Evolutionary conservation across 2,329 filamentous ascomycete genomes (phyloP).

Genomic region (Elsinoe arachidis): DNA sequence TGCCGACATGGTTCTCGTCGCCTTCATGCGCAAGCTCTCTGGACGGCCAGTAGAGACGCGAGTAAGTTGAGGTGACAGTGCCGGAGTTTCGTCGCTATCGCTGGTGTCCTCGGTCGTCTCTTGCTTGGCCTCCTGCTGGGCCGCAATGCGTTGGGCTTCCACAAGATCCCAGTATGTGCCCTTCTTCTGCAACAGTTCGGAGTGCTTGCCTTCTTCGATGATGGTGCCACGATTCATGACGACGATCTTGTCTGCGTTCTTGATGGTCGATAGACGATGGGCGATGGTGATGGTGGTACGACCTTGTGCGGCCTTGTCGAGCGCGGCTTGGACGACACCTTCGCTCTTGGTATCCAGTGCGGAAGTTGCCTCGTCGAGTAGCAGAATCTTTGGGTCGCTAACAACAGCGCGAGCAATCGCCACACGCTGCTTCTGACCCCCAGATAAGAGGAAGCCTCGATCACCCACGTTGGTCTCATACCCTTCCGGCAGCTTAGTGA

Average conservation of each 20-base stretch:
- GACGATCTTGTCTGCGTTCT: constrained; percentile 88
- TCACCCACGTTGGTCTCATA: constrained; percentile 96
- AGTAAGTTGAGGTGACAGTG: constrained; percentile 15
- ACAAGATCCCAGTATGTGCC: constrained; percentile 79
- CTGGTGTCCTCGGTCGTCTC: constrained; percentile 22
- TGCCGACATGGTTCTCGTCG: constrained; percentile 45
- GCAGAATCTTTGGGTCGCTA: constrained; percentile 80
- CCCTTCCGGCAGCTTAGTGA: constrained; percentile 69
- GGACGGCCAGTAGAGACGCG: constrained; percentile 39
- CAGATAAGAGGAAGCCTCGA: constrained; percentile 82
- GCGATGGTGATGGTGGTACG: constrained; percentile 95
- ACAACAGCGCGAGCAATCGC: constrained; percentile 88
- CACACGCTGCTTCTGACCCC: constrained; percentile 94
- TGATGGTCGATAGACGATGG: constrained; percentile 90
- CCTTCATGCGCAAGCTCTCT: constrained; percentile 54
- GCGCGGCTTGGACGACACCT: constrained; percentile 83
- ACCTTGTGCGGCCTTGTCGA: constrained; percentile 76
- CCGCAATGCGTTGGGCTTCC: constrained; percentile 73
- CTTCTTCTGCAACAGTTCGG: constrained; percentile 60
- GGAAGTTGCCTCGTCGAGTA: constrained; percentile 91
- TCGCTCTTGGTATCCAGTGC: constrained; percentile 92
- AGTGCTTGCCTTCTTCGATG: constrained; percentile 83
- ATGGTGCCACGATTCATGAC: constrained; percentile 83
- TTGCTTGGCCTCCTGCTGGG: constrained; percentile 42
- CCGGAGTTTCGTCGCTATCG: constrained; percentile 23